These are phyloP conservation scores for Aureobasidium sp. DNA, from an alignment of 2,329 filamentous ascomycete species.

Conservation along the genomic window DNA sequence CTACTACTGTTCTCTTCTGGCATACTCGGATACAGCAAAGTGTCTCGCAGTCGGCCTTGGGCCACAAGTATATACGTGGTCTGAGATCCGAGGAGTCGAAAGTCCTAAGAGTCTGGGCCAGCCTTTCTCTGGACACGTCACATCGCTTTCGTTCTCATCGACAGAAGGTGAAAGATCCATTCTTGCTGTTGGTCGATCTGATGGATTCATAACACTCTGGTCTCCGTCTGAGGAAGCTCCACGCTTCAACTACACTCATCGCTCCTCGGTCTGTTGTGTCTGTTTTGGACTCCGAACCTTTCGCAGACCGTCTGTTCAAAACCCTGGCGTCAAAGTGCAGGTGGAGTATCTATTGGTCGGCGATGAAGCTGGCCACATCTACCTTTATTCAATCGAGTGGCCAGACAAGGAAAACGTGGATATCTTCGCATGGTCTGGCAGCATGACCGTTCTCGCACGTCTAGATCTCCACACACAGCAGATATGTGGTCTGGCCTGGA, in stretches of 20 bases:
- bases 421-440: constrained; percentile 67
- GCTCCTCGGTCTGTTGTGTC: constrained; percentile 67
- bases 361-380: constrained; percentile 74
- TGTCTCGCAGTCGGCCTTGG: constrained; percentile 79
- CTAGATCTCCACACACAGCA: constrained; percentile 79
- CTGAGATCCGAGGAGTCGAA: constrained; percentile 62
- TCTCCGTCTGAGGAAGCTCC: constrained; percentile 63
- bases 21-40: constrained; percentile 68
- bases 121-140: constrained; percentile 56
- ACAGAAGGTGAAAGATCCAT: constrained; percentile 67
- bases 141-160: constrained; percentile 87
- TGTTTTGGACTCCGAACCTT: constrained; percentile 65
- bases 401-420: constrained; percentile 51
- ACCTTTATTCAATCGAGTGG: constrained; percentile 91
- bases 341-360: constrained; percentile 83
- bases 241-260: constrained; percentile 69
- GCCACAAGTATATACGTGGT: constrained; percentile 80
- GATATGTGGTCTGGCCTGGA: constrained; percentile 90
- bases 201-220: constrained; percentile 70
- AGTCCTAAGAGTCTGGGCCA: constrained; percentile 48
- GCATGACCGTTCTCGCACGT: constrained; percentile 68
- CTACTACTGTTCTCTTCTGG: constrained; percentile 88
- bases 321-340: constrained; percentile 46
- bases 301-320: constrained; percentile 43
- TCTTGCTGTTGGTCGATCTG: constrained; percentile 74